Evolutionary conservation across 2,329 filamentous ascomycete genomes (phyloP).

Genomic region (Ophiostoma sp.): DNA sequence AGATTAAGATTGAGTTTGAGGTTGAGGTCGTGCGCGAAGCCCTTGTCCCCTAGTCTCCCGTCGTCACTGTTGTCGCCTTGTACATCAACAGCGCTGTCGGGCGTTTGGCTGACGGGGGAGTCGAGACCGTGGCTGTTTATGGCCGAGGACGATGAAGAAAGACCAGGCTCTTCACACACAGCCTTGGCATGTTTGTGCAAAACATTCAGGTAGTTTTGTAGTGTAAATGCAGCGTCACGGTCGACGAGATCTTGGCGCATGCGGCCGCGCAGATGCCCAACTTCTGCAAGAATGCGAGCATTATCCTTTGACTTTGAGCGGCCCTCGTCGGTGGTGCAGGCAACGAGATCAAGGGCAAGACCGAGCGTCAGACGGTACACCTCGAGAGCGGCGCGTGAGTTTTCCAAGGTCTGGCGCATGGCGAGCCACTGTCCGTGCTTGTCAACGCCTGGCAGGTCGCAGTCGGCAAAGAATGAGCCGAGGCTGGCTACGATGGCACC

Average conservation of each 20-base stretch:
- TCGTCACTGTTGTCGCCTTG: neutral
- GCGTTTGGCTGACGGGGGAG: neutral
- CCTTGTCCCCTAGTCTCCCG: neutral
- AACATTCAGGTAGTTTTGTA: constrained; percentile 64
- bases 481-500: constrained; percentile 37
- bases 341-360: constrained; percentile 40
- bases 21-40: neutral
- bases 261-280: constrained; percentile 34
- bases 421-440: constrained; percentile 38
- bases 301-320: constrained; percentile 32
- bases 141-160: neutral
- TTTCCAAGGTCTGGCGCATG: constrained; percentile 33
- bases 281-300: constrained; percentile 34
- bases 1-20: neutral
- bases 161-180: neutral
- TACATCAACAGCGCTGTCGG: neutral
- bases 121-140: neutral
- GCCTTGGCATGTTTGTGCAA: constrained; percentile 57
- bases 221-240: constrained; percentile 62
- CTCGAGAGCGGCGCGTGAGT: constrained; percentile 35
- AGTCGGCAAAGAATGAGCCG: constrained; percentile 32
- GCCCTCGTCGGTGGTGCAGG: constrained; percentile 28
- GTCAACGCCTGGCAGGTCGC: constrained; percentile 26
- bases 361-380: constrained; percentile 39
- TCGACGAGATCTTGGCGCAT: constrained; percentile 49